Evolutionary conservation across 441 rosid species (phyloP), one percentile per base, ranked within the genome.

Genomic region (Dalechampia spathulata): DNA sequence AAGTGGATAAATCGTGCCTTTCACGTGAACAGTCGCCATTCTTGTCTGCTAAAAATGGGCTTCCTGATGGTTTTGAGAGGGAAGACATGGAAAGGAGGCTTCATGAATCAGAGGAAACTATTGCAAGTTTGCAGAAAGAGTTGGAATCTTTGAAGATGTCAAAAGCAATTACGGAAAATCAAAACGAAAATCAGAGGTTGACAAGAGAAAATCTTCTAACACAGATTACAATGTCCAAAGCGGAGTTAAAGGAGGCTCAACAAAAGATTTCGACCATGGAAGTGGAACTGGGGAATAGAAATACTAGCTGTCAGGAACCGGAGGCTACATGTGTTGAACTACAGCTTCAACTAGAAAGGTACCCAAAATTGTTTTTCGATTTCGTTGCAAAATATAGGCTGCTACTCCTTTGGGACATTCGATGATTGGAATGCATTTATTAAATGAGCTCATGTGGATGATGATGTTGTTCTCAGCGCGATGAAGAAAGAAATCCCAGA

Each of bases 331-430:
- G 75, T 68, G 76, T 73, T 42, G 78, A 80, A 22, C 62, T 74
- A 14, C 83, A 68, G 62, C 75, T 72, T 43, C 75, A 80, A 62
- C 75, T 63, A 46, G 80, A 83, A 64, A 77, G 94, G 89, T 82
- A 73, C 22, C 21, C 12, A 27, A 25, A 55, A 56, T 46, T 8
- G 1, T 3, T 55, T 45, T 55, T 3, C 2, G 2, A 13, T 49
- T 47, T 44, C 39, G 27, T n/a, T n/a, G n/a, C n/a, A n/a, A n/a
- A n/a, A n/a, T n/a, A n/a, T n/a, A n/a, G n/a, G n/a, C n/a, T n/a
- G n/a, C n/a, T n/a, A n/a, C n/a, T n/a, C n/a, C n/a, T n/a, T n/a
- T n/a, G n/a, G n/a, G n/a, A n/a, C n/a, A n/a, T n/a, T n/a, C n/a
- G n/a, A n/a, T n/a, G n/a, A n/a, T n/a, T n/a, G n/a, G n/a, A n/a